Conservation (phyloP, 345 rosid genomes). For the Salix koriyanagi region DNA sequence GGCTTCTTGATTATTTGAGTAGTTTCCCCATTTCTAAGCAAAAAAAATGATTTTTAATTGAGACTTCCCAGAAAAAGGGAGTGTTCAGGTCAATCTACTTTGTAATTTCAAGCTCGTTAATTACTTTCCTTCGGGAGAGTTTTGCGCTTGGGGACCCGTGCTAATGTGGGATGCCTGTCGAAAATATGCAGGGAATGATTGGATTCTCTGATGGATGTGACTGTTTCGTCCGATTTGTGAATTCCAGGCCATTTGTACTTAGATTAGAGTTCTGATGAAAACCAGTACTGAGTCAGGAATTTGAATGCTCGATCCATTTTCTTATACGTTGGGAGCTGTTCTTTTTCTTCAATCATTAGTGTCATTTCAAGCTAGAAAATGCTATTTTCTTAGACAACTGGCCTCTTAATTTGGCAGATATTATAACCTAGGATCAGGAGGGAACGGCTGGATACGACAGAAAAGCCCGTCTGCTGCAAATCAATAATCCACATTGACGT, state of each 20-base stretch:
- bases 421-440: too few species aligned
- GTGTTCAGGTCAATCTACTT: background rate
- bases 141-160: background rate
- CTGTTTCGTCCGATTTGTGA: background rate
- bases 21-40: background rate
- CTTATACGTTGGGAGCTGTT: background rate
- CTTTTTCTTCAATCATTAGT: background rate
- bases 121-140: background rate
- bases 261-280: background rate
- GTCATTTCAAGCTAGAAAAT: background rate
- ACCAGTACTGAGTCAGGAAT: background rate
- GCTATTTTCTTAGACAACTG: background rate
- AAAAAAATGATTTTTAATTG: background rate
- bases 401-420: background rate
- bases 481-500: background rate
- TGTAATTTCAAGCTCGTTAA: background rate
- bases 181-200: background rate
- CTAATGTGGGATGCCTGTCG: background rate
- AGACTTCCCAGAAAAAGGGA: background rate
- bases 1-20: background rate
- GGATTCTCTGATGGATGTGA: background rate
- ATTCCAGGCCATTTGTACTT: background rate
- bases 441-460: too few species aligned
- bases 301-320: background rate
- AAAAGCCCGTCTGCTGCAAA: too few species aligned